Evolutionary conservation across 441 rosid species (phyloP).

Genomic region (Mallotus japonicus): DNA sequence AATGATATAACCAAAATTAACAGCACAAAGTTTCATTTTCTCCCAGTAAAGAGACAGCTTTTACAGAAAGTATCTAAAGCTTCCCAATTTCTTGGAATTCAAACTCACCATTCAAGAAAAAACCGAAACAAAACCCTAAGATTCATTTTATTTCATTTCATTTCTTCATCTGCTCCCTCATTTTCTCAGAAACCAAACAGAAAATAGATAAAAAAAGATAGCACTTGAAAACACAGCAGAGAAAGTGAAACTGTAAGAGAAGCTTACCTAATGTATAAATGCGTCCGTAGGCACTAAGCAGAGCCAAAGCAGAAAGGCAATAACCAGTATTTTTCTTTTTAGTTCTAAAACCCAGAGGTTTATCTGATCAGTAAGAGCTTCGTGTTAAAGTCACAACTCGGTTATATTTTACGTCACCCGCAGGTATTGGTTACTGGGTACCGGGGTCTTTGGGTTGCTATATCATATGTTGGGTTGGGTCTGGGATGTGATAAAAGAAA

Average conservation of each 20-base stretch:
- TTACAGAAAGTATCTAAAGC: background rate
- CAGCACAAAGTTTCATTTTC: background rate
- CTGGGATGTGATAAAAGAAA: no score
- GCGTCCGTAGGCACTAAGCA: background rate
- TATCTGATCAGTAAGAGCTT: constrained; percentile 16
- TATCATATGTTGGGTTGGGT: no score
- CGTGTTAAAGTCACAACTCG: constrained; percentile 13
- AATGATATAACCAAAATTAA: background rate
- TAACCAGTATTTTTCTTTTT: background rate
- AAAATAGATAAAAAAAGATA: background rate
- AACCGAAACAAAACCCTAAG: background rate
- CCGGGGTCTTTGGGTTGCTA: constrained; percentile 9
- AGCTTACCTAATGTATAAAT: constrained; percentile 12
- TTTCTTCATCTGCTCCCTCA: constrained; percentile 6
- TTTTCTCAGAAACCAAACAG: constrained; percentile 20
- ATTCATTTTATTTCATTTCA: background rate
- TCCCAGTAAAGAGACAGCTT: background rate
- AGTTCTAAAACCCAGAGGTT: constrained; percentile 37
- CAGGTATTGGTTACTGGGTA: constrained; percentile 8
- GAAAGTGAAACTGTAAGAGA: background rate
- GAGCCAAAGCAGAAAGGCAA: constrained; percentile 11
- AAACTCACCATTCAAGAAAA: background rate
- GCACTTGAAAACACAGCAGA: no score
- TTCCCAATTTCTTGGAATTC: background rate
- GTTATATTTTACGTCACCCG: constrained; percentile 22